Evolutionary conservation across 2,329 filamentous ascomycete species (phyloP).

Genomic region (Pseudocercospora cruenta): DNA sequence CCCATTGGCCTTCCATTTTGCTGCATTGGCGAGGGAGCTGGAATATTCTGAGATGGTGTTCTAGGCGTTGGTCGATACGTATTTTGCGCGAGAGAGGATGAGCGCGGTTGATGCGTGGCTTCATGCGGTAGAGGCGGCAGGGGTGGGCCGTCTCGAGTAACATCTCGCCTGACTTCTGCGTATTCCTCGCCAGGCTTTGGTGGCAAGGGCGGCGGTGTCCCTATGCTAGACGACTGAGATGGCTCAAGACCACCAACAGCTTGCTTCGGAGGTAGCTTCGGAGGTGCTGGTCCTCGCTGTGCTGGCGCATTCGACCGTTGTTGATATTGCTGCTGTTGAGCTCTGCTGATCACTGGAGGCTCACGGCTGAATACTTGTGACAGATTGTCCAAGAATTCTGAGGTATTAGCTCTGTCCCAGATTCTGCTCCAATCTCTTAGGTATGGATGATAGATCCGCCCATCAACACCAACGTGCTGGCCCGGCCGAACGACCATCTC

Average conservation of each 20-base stretch:
- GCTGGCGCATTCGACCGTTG: slow-evolving; percentile 75
- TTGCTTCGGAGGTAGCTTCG: slow-evolving; percentile 43
- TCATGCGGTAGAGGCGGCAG: slow-evolving; percentile 40
- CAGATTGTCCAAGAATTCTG: slow-evolving; percentile 81
- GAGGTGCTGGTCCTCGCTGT: slow-evolving; percentile 53
- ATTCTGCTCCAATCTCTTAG: slow-evolving; percentile 85
- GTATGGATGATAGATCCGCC: slow-evolving; percentile 94
- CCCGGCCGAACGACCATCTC: slow-evolving; percentile 89
- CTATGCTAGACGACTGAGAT: slow-evolving; percentile 23
- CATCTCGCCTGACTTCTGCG: slow-evolving; percentile 22
- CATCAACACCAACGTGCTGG: slow-evolving; percentile 92
- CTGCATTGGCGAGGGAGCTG: slow-evolving; percentile 11
- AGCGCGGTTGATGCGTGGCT: slow-evolving; percentile 16
- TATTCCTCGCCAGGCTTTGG: slow-evolving; percentile 55
- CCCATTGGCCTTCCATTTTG: slow-evolving; percentile 22
- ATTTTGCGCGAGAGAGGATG: slow-evolving; percentile 24
- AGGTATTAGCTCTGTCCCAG: slow-evolving; percentile 80
- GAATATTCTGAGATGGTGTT: slow-evolving; percentile 15
- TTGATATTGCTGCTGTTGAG: slow-evolving; percentile 50
- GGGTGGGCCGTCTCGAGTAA: slow-evolving; percentile 37
- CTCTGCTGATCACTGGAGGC: slow-evolving; percentile 81
- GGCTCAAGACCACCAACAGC: slow-evolving; percentile 15
- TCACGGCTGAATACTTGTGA: slow-evolving; percentile 91
- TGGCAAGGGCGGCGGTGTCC: slow-evolving; percentile 52
- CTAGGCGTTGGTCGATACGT: slow-evolving; percentile 31